phyloP scores from a whole-genome alignment of 176 grass and related monocot species.

The Avena sativa region DNA sequence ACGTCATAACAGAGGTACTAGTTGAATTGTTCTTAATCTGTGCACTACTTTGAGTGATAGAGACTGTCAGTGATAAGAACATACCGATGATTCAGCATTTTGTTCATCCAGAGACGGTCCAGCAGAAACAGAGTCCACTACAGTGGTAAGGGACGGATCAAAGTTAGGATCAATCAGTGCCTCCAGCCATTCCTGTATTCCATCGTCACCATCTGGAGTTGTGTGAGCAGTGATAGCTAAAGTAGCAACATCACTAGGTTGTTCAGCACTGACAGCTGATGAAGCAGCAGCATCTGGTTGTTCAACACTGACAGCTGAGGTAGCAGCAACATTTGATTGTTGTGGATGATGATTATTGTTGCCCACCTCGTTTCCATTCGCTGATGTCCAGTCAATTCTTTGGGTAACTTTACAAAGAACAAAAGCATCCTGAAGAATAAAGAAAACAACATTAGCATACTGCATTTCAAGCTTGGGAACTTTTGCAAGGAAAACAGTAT shows the following conservation, averaged over 20 bases:
- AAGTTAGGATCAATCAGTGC: slow-evolving; percentile 60
- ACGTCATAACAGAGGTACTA: background rate
- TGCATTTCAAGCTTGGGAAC: slow-evolving; percentile 16
- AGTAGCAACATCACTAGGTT: slow-evolving; percentile 15
- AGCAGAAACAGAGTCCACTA: slow-evolving; percentile 17
- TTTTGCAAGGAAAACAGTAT: background rate
- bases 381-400: slow-evolving; percentile 57
- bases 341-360: slow-evolving; percentile 39
- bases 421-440: slow-evolving; percentile 73
- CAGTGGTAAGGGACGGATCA: slow-evolving; percentile 39
- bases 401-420: slow-evolving; percentile 95
- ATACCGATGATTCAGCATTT: slow-evolving; percentile 58
- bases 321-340: slow-evolving; percentile 40
- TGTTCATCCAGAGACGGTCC: slow-evolving; percentile 32
- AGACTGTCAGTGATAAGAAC: slow-evolving; percentile 13
- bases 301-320: slow-evolving; percentile 44
- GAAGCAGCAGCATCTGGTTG: slow-evolving; percentile 35
- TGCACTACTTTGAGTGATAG: background rate
- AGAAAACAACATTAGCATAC: slow-evolving; percentile 28
- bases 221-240: slow-evolving; percentile 19
- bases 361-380: slow-evolving; percentile 42
- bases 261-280: slow-evolving; percentile 35
- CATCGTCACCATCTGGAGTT: slow-evolving; percentile 27
- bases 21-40: background rate
- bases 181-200: slow-evolving; percentile 48